A percentile compares a stretch with the other conserved stretches of the same genome.
These are phyloP conservation scores for Chytridium lagenaria DNA, from an alignment of 371 early-diverging fungal species.

Conservation along the genomic window DNA sequence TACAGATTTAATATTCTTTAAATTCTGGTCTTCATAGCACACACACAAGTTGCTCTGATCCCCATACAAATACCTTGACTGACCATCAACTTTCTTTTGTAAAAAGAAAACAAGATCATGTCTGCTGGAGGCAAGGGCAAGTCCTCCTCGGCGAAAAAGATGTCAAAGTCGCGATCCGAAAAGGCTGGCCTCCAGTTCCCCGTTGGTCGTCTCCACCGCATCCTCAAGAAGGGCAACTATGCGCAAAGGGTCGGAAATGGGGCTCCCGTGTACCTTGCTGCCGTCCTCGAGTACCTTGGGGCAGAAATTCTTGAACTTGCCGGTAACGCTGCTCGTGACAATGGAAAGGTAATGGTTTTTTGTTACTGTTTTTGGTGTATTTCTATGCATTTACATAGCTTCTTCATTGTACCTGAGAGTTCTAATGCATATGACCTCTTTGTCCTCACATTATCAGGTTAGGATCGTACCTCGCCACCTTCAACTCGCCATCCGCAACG, in stretches of 20 bases:
- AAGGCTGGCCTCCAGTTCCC: constrained; percentile 97
- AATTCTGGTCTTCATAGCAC: too few species aligned
- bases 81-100: too few species aligned
- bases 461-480: constrained; percentile 93
- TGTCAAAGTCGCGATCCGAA: too few species aligned
- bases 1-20: too few species aligned
- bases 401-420: constrained; percentile 90
- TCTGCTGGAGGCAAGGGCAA: constrained; percentile 53
- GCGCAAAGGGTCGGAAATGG: constrained; percentile 91
- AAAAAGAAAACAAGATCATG: too few species aligned
- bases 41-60: too few species aligned
- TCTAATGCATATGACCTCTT: constrained; percentile 92
- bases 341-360: constrained; percentile 71
- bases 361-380: constrained; percentile 62
- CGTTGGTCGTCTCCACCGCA: constrained; percentile 96
- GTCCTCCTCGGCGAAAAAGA: constrained; percentile 41
- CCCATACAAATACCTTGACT: too few species aligned
- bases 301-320: constrained; percentile 97
- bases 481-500: constrained; percentile 94
- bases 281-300: constrained; percentile 94
- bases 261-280: constrained; percentile 85
- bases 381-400: constrained; percentile 87
- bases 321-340: constrained; percentile 95
- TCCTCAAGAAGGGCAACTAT: constrained; percentile 93
- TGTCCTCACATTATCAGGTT: constrained; percentile 94